Evolutionary conservation across 139 green algal species (phyloP).

Genomic region (Chlorella vulgaris): DNA sequence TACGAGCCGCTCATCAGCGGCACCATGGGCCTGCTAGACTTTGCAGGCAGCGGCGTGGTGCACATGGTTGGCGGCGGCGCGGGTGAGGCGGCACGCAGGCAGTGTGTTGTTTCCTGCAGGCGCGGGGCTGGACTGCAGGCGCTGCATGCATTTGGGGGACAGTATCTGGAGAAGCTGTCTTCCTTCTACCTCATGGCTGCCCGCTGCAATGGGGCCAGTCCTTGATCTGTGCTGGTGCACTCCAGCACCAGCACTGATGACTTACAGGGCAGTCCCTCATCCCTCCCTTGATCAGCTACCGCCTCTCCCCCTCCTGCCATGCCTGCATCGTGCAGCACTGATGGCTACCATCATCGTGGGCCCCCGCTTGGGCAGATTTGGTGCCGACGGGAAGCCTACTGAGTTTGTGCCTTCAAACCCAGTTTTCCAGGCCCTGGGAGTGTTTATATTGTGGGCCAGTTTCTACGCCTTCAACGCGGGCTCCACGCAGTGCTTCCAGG

Average conservation of each 20-base stretch:
- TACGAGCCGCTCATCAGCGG: slow-evolving; percentile 7
- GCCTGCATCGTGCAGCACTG: slow-evolving; percentile 32
- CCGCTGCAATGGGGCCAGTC: too few relatives aligned
- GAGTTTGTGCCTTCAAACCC: not conserved
- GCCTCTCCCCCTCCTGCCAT: not conserved
- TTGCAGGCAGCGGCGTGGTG: slow-evolving; percentile 50
- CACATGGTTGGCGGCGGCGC: slow-evolving; percentile 52
- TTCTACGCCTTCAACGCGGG: slow-evolving; percentile 82
- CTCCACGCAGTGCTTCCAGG: slow-evolving; percentile 44
- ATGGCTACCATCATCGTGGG: slow-evolving; percentile 61
- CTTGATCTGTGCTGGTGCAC: too few relatives aligned
- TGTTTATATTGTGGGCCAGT: slow-evolving; percentile 79
- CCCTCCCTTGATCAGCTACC: not conserved
- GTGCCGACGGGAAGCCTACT: slow-evolving; percentile 15
- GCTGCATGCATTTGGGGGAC: too few relatives aligned
- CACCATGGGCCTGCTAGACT: slow-evolving; percentile 47
- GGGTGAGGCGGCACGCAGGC: not conserved
- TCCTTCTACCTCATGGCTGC: too few relatives aligned
- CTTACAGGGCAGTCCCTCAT: not conserved
- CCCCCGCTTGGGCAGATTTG: slow-evolving; percentile 66
- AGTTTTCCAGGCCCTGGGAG: slow-evolving; percentile 52
- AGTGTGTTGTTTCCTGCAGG: not conserved
- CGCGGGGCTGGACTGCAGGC: not conserved
- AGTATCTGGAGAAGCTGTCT: too few relatives aligned
- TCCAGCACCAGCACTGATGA: not conserved